phyloP scores from a whole-genome alignment of 2,329 filamentous ascomycete species.

The Colletotrichum navitas region DNA sequence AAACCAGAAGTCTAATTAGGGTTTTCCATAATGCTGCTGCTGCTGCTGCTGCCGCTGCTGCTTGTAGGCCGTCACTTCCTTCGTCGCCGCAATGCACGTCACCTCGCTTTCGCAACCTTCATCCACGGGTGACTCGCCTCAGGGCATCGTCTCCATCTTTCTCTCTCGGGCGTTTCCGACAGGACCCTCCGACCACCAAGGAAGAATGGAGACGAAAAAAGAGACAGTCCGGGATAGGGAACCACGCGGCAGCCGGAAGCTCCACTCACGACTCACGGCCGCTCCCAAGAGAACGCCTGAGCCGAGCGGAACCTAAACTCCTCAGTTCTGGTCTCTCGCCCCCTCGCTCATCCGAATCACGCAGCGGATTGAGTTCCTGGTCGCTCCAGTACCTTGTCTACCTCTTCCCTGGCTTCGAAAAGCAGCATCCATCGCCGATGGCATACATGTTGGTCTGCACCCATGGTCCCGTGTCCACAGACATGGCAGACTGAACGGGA shows the following conservation, averaged over 20 bases:
- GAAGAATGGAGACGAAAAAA: background rate
- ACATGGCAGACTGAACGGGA: background rate
- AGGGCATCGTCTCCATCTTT: background rate
- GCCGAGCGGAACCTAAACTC: constrained; percentile 6
- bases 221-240: background rate
- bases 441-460: background rate
- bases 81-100: background rate
- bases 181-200: background rate
- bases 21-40: background rate
- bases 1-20: no score
- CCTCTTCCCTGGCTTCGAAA: background rate
- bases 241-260: background rate
- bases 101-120: background rate
- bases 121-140: background rate
- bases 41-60: background rate
- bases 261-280: background rate
- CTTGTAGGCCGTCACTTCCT: background rate
- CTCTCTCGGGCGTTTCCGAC: background rate
- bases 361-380: background rate
- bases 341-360: background rate
- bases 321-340: no score
- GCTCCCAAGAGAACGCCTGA: background rate
- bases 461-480: background rate
- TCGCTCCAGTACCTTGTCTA: background rate
- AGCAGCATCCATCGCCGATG: background rate